A percentile compares a stretch with the other conserved stretches of the same genome.
These are phyloP conservation scores for Cyclotella baltica DNA, from an alignment of 108 stramenopile genomes.

Conservation along the genomic window DNA sequence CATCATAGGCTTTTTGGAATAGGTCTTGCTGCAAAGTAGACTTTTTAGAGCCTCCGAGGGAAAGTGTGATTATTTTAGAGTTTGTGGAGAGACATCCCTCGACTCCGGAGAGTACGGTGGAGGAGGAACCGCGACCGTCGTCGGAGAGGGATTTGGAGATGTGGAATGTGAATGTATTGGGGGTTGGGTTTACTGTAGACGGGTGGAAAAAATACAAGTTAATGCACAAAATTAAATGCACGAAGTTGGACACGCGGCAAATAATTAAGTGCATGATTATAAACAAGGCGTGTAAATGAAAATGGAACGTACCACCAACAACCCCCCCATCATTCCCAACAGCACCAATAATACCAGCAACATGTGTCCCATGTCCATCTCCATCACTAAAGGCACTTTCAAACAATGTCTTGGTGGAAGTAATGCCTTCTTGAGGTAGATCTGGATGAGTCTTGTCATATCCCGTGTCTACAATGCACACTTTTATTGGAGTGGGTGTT, in stretches of 20 bases:
- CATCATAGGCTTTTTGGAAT: conserved; percentile 32
- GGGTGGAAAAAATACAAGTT: not conserved
- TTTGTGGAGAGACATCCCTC: conserved; percentile 53
- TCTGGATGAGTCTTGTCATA: conserved; percentile 57
- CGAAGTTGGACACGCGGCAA: too few species aligned
- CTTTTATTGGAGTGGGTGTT: conserved; percentile 25
- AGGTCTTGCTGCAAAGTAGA: conserved; percentile 1
- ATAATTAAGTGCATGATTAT: not conserved
- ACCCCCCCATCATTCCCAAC: conserved; percentile 36
- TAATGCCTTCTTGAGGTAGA: conserved; percentile 44
- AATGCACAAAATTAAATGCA: not conserved
- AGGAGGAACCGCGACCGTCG: conserved; percentile 44
- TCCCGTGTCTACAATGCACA: conserved; percentile 72
- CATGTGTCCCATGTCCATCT: conserved; percentile 63
- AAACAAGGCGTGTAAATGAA: conserved; percentile 8
- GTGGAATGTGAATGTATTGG: conserved; percentile 34
- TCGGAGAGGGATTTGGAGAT: conserved; percentile 53
- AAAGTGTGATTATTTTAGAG: conserved; percentile 61
- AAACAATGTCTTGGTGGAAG: conserved; percentile 27
- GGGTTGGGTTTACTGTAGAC: conserved; percentile 20
- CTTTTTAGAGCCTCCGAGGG: conserved; percentile 53
- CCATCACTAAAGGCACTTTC: conserved; percentile 6
- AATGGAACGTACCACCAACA: conserved; percentile 21
- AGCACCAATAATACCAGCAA: conserved; percentile 54
- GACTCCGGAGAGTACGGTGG: conserved; percentile 48